Percentiles rank a stretch among this genome's conserved stretches.
phyloP scores from a whole-genome alignment of 2,329 filamentous ascomycete species.

The Dissoconium aciculare region DNA sequence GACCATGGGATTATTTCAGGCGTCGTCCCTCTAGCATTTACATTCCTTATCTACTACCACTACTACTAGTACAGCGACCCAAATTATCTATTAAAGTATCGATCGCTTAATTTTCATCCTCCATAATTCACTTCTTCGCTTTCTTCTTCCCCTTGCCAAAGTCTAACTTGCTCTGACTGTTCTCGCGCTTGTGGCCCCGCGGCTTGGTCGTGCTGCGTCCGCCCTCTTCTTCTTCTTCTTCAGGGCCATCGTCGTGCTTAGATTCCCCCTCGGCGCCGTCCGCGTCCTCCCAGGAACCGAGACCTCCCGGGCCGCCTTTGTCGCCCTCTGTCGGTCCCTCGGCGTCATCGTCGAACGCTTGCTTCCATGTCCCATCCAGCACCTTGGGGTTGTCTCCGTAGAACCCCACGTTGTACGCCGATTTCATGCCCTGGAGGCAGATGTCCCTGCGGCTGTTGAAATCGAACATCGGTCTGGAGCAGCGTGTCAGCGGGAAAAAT shows the following conservation, averaged over 20 bases:
- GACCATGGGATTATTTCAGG: no score
- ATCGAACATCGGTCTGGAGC: conserved; percentile 53
- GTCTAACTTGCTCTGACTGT: conserved; percentile 22
- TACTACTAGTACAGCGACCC: no score
- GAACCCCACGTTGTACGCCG: conserved; percentile 49
- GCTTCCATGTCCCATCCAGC: conserved; percentile 44
- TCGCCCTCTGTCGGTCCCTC: conserved; percentile 32
- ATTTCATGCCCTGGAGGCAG: conserved; percentile 55
- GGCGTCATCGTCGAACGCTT: conserved; percentile 32
- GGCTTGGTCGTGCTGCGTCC: conserved; percentile 1
- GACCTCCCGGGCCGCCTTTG: conserved; percentile 27
- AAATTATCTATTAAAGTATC: no score
- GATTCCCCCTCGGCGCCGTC: conserved; percentile 15
- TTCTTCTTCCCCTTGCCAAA: conserved; percentile 22
- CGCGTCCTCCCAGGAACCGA: conserved; percentile 17
- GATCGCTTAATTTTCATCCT: no score
- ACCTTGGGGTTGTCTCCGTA: conserved; percentile 49
- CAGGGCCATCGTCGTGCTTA: conserved; percentile 2
- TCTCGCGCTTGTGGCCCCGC: conserved; percentile 20
- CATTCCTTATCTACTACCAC: no score
- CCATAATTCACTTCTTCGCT: conserved; percentile 11
- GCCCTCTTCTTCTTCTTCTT: conserved; percentile 5
- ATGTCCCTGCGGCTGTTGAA: conserved; percentile 46
- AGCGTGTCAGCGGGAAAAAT: no score
- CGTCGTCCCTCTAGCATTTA: no score